Percentiles rank a stretch among this genome's conserved stretches.
phyloP scores from a whole-genome alignment of 345 rosid genomes.

The Firmiana major region DNA sequence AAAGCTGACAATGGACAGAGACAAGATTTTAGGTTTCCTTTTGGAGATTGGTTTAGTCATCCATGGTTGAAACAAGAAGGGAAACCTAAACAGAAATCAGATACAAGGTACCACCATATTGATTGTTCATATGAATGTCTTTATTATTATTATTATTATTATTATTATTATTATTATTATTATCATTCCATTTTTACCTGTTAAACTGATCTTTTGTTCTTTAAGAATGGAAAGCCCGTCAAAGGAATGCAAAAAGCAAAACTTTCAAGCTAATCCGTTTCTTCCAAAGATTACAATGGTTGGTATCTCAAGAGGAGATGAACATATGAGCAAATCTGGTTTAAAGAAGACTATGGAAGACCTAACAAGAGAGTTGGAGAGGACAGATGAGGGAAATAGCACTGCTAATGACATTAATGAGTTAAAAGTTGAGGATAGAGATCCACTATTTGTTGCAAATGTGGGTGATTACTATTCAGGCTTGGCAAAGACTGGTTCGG shows the following conservation, averaged over 20 bases:
- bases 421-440: constrained; percentile 48
- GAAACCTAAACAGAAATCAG: constrained; percentile 27
- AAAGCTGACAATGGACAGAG: constrained; percentile 25
- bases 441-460: constrained; percentile 91
- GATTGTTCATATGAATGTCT: constrained; percentile 1
- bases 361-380: constrained; percentile 70
- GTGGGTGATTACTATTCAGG: constrained; percentile 80
- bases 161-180: too few species aligned
- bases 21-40: constrained; percentile 52
- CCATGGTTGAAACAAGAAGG: constrained; percentile 41
- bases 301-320: constrained; percentile 85
- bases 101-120: constrained; percentile 32
- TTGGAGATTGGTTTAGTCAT: constrained; percentile 58
- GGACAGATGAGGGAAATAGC: constrained; percentile 49
- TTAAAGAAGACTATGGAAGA: constrained; percentile 87
- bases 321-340: constrained; percentile 70
- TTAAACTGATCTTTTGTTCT: constrained; percentile 11
- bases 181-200: neutral
- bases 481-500: constrained; percentile 53
- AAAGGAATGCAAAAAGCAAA: constrained; percentile 30
- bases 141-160: too few species aligned
- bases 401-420: neutral
- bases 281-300: constrained; percentile 99
- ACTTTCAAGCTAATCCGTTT: constrained; percentile 55
- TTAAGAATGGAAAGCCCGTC: constrained; percentile 31